Evolutionary conservation across 306 rosid species (phyloP).

Genomic region (Erythrophleum fordii): DNA sequence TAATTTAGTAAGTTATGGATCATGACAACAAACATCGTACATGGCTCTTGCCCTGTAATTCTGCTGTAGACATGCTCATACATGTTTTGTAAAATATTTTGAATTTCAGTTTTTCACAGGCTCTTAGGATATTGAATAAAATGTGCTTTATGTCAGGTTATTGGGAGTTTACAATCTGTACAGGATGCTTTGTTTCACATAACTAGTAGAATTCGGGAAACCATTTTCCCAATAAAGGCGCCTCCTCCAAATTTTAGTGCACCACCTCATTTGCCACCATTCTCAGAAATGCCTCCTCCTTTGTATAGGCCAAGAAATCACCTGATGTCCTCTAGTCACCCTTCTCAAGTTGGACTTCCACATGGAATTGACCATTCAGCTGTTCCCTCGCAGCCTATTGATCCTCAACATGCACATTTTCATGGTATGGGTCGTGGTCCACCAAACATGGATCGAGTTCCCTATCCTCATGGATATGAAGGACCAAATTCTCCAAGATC

Average conservation of each 20-base stretch:
- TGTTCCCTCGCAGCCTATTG: conserved; percentile 58
- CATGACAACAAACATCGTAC: not conserved
- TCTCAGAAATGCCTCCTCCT: conserved; percentile 74
- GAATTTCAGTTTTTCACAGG: conserved; percentile 9
- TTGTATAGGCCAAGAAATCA: conserved; percentile 69
- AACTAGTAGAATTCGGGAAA: conserved; percentile 80
- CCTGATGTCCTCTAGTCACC: conserved; percentile 65
- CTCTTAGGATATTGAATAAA: conserved; percentile 14
- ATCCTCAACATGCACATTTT: conserved; percentile 61
- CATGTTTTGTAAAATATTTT: conserved; percentile 1
- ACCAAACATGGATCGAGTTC: conserved; percentile 67
- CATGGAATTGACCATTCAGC: conserved; percentile 69
- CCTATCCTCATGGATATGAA: conserved; percentile 72
- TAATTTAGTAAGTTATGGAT: not conserved
- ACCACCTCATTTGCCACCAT: conserved; percentile 64
- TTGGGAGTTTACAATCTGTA: conserved; percentile 72
- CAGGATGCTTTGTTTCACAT: conserved; percentile 92
- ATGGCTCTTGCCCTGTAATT: not conserved
- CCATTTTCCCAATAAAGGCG: conserved; percentile 65
- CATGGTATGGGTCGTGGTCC: conserved; percentile 63
- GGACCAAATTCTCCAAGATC: conserved; percentile 75
- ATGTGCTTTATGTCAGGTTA: conserved; percentile 58
- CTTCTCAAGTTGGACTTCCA: conserved; percentile 64
- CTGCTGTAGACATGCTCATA: not conserved
- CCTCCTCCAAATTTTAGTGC: conserved; percentile 66